Percentiles rank a stretch among this genome's conserved stretches.
phyloP scores from a whole-genome alignment of 1,139 yeast genomes.

The Zygosaccharomyces sapae region DNA sequence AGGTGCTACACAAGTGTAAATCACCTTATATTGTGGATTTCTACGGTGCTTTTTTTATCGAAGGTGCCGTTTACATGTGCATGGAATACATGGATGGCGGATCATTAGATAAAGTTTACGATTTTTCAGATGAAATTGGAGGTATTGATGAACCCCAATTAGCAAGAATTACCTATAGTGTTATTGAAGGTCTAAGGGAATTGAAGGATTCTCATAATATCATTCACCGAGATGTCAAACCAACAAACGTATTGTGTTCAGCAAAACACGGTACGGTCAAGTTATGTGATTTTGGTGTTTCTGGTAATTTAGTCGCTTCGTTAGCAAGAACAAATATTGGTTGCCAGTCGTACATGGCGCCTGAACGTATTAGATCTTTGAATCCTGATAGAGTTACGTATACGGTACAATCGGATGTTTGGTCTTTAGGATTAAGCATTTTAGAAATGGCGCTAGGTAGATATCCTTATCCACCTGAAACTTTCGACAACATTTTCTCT shows the following conservation, averaged over 20 bases:
- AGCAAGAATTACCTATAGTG: constrained; percentile 77
- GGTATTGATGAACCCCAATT: constrained; percentile 80
- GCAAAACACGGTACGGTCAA: constrained; percentile 78
- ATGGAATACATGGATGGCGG: constrained; percentile 99
- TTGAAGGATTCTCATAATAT: constrained; percentile 86
- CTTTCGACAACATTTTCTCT: constrained; percentile 82
- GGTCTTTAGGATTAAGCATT: constrained; percentile 90
- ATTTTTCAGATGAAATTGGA: constrained; percentile 42
- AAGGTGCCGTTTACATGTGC: constrained; percentile 97
- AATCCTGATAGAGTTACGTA: constrained; percentile 70
- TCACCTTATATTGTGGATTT: constrained; percentile 91
- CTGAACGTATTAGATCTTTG: constrained; percentile 78
- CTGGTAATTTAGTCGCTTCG: constrained; percentile 92
- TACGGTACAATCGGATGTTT: constrained; percentile 91
- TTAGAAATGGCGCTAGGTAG: constrained; percentile 86
- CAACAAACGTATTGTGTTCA: constrained; percentile 83
- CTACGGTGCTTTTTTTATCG: constrained; percentile 94
- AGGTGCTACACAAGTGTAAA: constrained; percentile 83
- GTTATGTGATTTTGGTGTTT: constrained; percentile 93
- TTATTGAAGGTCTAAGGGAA: constrained; percentile 75
- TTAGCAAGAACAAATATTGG: constrained; percentile 96
- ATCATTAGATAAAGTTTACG: constrained; percentile 81
- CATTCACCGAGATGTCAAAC: constrained; percentile 95
- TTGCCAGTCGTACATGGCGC: constrained; percentile 98
- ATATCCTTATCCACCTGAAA: constrained; percentile 94